Base-by-base conservation (phyloP, 805 yeast genomes). In the Ogataea nitratoaversa region DNA sequence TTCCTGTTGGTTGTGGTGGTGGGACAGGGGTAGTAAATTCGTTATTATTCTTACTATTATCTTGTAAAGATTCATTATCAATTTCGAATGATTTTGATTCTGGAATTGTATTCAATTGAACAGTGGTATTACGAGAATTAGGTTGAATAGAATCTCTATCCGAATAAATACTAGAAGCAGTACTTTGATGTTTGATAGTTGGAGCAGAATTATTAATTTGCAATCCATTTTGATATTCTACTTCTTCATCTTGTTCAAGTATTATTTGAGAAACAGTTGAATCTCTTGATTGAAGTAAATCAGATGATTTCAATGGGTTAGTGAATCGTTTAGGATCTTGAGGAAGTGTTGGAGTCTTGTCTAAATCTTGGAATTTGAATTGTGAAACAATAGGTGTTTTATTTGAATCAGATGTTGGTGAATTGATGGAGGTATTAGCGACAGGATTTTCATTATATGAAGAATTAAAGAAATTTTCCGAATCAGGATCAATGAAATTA, bases 211-310 rank as follows among this genome's bases (percentile, higher is more conserved):
- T 11, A 6, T 17, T n/a, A 29, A 6, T 19, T 22, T 13, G 25
- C 3, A 19, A 37, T 25, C 25, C 36, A 11, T 37, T 45, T 8
- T 34, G 36, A 13, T 44, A 45, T 30, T 50, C 55, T 23, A 48
- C 56, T 34, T 52, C 57, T 30, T 48, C 52, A 24, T 54, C 56
- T 29, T 52, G 56, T 42, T 53, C 57, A 18, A 35, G 34, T 23
- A 53, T 52, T 3, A 57, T 47, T 8, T 37, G 32, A 22, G 43
- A 50, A 33, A 43, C 28, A 19, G 56, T 44, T 3, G 46, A 43
- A 18, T 50, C 46, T 27, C 41, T 35, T 2, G 41, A 40, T 11
- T 30, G 52, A 34, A 2, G 56, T 47, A 7, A 38, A 13, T 16
- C 52, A 30, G 25, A 42, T 3, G 52, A 40, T 30, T 41, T 42